These are phyloP conservation scores for Wickerhamiella vanderwaltii DNA, from an alignment of 805 yeast species.

Conservation along the genomic window DNA sequence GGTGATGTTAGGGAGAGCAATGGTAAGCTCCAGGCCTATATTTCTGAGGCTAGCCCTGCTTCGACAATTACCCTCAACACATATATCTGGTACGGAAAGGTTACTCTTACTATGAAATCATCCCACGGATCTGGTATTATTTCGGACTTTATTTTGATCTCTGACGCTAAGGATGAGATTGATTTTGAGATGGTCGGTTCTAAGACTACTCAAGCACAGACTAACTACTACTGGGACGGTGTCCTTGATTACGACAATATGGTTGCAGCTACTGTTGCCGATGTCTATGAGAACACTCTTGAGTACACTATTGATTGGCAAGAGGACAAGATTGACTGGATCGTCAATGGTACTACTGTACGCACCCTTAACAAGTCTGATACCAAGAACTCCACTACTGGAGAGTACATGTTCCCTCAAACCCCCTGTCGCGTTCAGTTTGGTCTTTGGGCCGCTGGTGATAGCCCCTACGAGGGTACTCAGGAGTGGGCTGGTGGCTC, in stretches of 20 bases:
- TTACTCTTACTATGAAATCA: slow-evolving; percentile 54
- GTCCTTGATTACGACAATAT: slow-evolving; percentile 53
- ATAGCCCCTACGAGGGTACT: slow-evolving; percentile 48
- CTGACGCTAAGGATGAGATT: slow-evolving; percentile 81
- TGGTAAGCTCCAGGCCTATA: slow-evolving; percentile 51
- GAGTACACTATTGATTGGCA: slow-evolving; percentile 71
- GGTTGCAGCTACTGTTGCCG: slow-evolving; percentile 30
- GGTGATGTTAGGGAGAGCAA: slow-evolving; percentile 39
- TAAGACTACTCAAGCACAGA: slow-evolving; percentile 52
- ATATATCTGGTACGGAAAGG: slow-evolving; percentile 81
- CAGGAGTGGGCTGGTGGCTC: slow-evolving; percentile 77
- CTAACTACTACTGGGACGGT: slow-evolving; percentile 75
- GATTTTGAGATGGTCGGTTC: slow-evolving; percentile 81
- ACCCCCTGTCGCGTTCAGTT: slow-evolving; percentile 76
- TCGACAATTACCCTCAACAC: slow-evolving; percentile 69
- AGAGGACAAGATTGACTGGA: slow-evolving; percentile 60
- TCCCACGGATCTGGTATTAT: slow-evolving; percentile 73
- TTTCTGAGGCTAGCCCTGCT: slow-evolving; percentile 68
- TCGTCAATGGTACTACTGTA: slow-evolving; percentile 51
- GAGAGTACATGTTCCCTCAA: slow-evolving; percentile 72
- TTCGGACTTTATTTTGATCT: slow-evolving; percentile 67
- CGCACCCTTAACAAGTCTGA: slow-evolving; percentile 49
- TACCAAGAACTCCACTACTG: slow-evolving; percentile 48
- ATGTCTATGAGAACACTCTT: slow-evolving; percentile 59
- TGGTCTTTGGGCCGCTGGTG: slow-evolving; percentile 46